Evolutionary conservation across 306 rosid species (phyloP).

Genomic region (Castanea mollissima): DNA sequence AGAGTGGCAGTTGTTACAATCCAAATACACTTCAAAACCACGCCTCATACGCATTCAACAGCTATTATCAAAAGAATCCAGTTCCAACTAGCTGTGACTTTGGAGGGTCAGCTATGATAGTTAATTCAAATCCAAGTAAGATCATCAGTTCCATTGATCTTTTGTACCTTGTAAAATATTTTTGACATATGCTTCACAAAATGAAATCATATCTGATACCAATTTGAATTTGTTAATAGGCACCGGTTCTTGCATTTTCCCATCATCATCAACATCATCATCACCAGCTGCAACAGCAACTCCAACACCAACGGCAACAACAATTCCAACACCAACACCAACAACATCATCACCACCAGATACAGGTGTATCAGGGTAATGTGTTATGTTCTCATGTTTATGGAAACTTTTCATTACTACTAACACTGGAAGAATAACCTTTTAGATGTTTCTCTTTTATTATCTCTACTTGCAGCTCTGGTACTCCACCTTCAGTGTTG

Average conservation of each 20-base stretch:
- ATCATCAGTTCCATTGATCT: neutral
- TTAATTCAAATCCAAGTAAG: conserved; percentile 75
- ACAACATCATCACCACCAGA: conserved; percentile 48
- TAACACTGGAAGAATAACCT: conserved; percentile 24
- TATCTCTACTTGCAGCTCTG: conserved; percentile 48
- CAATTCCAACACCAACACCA: conserved; percentile 1
- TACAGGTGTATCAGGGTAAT: conserved; percentile 49
- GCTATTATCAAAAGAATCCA: conserved; percentile 83
- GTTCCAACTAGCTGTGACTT: conserved; percentile 82
- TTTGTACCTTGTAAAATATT: neutral
- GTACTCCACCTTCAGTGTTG: conserved; percentile 47
- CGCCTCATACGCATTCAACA: conserved; percentile 90
- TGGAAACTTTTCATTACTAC: neutral
- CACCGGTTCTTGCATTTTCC: conserved; percentile 61
- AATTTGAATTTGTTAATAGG: conserved; percentile 37
- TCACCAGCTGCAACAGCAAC: conserved; percentile 14
- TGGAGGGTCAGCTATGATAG: conserved; percentile 72
- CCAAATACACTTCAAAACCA: conserved; percentile 76
- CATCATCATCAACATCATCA: conserved; percentile 49
- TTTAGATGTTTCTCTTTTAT: neutral
- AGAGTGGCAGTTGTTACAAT: conserved; percentile 69
- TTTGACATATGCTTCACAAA: neutral
- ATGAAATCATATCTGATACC: conserved; percentile 15
- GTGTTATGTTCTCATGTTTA: conserved; percentile 6
- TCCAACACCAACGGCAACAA: conserved; percentile 4